A percentile compares a stretch with the other conserved stretches of the same genome.
Conservation (phyloP, 2,329 filamentous ascomycete genomes). For the Mariannaea elegans region DNA sequence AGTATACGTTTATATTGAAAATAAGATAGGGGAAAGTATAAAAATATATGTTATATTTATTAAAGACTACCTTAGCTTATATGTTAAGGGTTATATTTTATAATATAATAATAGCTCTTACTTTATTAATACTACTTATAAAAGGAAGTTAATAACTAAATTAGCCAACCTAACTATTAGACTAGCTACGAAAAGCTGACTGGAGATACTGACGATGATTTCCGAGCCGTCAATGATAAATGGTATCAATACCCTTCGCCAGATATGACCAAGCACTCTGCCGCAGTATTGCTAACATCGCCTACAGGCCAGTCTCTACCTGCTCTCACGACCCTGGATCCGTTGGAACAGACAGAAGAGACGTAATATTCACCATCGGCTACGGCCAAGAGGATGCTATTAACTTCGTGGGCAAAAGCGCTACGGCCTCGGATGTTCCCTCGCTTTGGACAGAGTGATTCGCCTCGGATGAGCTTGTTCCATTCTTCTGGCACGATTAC, state of each 20-base stretch:
- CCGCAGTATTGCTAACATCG: too few relatives aligned
- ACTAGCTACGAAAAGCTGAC: too few relatives aligned
- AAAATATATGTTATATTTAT: too few relatives aligned
- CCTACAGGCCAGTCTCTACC: constrained; percentile 73
- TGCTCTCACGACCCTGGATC: constrained; percentile 71
- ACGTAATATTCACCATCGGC: constrained; percentile 77
- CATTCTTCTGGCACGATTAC: constrained; percentile 82
- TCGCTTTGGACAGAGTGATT: constrained; percentile 81
- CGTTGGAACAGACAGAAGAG: constrained; percentile 48
- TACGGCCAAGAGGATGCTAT: constrained; percentile 80
- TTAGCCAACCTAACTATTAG: too few relatives aligned
- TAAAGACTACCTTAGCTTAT: too few relatives aligned
- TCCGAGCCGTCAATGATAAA: constrained; percentile 53
- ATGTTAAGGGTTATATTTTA: too few relatives aligned
- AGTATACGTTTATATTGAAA: too few relatives aligned
- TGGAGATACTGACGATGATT: constrained; percentile 71
- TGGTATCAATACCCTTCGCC: constrained; percentile 48
- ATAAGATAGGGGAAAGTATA: too few relatives aligned
- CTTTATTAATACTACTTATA: too few relatives aligned
- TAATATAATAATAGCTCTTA: too few relatives aligned
- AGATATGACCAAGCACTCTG: not conserved
- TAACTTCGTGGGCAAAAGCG: constrained; percentile 78
- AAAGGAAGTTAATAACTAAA: too few relatives aligned
- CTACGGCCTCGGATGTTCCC: too few relatives aligned
- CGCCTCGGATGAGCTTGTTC: constrained; percentile 68